Evolutionary conservation across 2,329 filamentous ascomycete species (phyloP), one percentile per base, ranked within the genome.

Genomic region (Fusarium napiforme): DNA sequence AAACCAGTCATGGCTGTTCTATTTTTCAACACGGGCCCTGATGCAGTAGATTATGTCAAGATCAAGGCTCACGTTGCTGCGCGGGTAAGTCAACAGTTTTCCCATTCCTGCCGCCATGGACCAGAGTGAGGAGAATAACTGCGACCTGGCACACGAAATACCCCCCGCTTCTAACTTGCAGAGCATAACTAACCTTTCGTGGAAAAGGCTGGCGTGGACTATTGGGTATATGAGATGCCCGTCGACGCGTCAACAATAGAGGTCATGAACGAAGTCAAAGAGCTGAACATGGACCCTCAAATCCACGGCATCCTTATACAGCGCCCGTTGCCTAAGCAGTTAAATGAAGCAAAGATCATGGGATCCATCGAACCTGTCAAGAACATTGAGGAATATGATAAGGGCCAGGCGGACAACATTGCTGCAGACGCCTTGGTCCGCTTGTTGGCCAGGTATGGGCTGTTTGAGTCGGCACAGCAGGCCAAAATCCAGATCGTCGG

Each of bases 51-150:
- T 5, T 50, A 50, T 32, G 46, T 50, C 28, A 50, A 23, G 28
- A 50, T 50, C 7, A 50, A 50, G 46, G 46, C 46, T 14, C 28
- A 50, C 21, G 46, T 50, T 32, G 46, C 46, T n/a, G 46, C 46
- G 2, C 21, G 46, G 7, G 46, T 32, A 50, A 50, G 46, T 49
- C 10, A 11, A 0, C 9, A 6, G 4, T 6, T n/a, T 12, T 4
- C 19, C 1, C 9, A 11, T 18, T 1, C 34, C 1, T 18, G 1
- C 34, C 12, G 1, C 34, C 12, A 34, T 2, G 32, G 15, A 9
- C 14, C 19, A 1, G 26, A 16, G 0, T 0, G 45, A 32, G 28
- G 46, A 49, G 3, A 49, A 18, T 5, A 18, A 10, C 46, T 30
- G 10, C 28, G 4, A 30, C 10, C 4, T 15, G 2, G 10, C 30